phyloP scores from a whole-genome alignment of 2,329 filamentous ascomycete species.

The Gnomoniopsis smithogilvyi region DNA sequence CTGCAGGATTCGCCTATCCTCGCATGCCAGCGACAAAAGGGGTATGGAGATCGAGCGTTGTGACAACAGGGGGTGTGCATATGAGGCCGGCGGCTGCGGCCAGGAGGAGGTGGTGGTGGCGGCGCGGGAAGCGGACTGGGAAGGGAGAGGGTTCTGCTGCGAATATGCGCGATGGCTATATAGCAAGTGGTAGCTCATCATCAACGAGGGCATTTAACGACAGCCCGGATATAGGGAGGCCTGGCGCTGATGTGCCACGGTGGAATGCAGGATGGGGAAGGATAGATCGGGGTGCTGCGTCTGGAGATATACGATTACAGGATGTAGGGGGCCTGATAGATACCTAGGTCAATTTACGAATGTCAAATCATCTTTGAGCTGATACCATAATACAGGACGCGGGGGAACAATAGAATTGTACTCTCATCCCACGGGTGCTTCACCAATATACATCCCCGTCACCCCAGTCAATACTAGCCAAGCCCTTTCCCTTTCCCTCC shows the following conservation, averaged over 20 bases:
- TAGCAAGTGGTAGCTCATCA: constrained; percentile 11
- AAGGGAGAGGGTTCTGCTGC: background rate
- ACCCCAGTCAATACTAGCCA: constrained; percentile 41
- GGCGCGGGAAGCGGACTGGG: constrained; percentile 20
- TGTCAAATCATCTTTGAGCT: no score
- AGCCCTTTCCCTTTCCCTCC: constrained; percentile 40
- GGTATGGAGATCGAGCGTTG: constrained; percentile 28
- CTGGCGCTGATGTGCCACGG: constrained; percentile 28
- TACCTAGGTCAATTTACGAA: background rate
- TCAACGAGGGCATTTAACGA: constrained; percentile 21
- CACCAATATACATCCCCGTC: background rate
- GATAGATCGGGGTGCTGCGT: constrained; percentile 30
- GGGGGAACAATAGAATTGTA: no score
- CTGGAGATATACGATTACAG: constrained; percentile 33
- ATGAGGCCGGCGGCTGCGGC: constrained; percentile 14
- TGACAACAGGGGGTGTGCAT: constrained; percentile 21
- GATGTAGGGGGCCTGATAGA: constrained; percentile 33
- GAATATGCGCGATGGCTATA: constrained; percentile 13
- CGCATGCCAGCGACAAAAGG: constrained; percentile 23
- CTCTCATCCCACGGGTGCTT: background rate
- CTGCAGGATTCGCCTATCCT: constrained; percentile 49
- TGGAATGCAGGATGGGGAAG: constrained; percentile 39
- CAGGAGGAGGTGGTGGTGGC: constrained; percentile 18
- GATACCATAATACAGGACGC: background rate
- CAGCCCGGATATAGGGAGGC: constrained; percentile 7